Conservation (phyloP, 2,329 filamentous ascomycete species). For the Beauveria australis region DNA sequence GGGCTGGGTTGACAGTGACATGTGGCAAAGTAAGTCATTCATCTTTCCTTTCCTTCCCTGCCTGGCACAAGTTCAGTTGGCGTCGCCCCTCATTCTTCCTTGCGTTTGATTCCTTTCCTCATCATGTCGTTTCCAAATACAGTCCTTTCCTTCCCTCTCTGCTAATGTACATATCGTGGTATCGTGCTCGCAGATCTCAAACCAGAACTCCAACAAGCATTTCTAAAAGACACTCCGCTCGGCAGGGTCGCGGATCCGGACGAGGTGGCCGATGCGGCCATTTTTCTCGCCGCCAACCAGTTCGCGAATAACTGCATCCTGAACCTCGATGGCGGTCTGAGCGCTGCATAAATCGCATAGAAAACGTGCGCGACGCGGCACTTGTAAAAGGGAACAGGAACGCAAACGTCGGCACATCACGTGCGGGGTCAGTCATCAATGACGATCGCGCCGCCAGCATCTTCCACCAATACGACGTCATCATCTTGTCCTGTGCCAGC, state of each 20-base stretch:
- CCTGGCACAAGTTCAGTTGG: not conserved
- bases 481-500: conserved; percentile 22
- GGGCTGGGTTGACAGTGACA: conserved; percentile 74
- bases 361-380: not conserved
- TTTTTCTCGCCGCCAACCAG: conserved; percentile 67
- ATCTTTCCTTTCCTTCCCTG: conserved; percentile 9
- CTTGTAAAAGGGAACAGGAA: not conserved
- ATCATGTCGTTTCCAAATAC: not conserved
- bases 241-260: conserved; percentile 57
- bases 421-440: conserved; percentile 51
- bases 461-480: conserved; percentile 42
- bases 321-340: conserved; percentile 78
- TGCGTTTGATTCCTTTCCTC: not conserved
- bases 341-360: conserved; percentile 44
- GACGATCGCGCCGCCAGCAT: conserved; percentile 53
- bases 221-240: conserved; percentile 49
- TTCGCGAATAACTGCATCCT: conserved; percentile 85
- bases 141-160: not conserved
- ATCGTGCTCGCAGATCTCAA: conserved; percentile 25
- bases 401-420: not conserved
- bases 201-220: conserved; percentile 28
- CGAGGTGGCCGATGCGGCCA: conserved; percentile 74
- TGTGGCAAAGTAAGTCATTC: conserved; percentile 58
- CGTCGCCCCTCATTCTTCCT: not conserved
- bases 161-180: conserved; percentile 31